These are phyloP conservation scores for Apiospora phragmitis DNA, from an alignment of 2,329 filamentous ascomycete species.

Conservation along the genomic window DNA sequence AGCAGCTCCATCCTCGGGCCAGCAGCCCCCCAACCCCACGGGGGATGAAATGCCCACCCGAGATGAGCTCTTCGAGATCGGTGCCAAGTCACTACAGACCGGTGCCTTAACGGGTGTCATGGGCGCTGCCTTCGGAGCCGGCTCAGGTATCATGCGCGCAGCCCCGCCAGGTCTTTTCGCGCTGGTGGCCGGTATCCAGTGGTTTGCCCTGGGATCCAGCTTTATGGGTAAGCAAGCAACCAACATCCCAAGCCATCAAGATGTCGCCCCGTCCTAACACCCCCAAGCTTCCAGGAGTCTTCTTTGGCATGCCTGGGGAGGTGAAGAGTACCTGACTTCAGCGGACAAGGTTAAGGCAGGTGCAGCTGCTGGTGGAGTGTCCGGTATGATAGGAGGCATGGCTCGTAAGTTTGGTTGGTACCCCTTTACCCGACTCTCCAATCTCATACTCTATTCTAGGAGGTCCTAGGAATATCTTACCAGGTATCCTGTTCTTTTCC, in stretches of 20 bases:
- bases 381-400: slow-evolving; percentile 61
- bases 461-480: slow-evolving; percentile 53
- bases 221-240: slow-evolving; percentile 68
- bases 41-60: slow-evolving; percentile 24
- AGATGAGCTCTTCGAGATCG: slow-evolving; percentile 27
- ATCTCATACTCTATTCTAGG: slow-evolving; percentile 35
- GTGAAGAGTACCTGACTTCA: slow-evolving; percentile 52
- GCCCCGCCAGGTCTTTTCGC: slow-evolving; percentile 70
- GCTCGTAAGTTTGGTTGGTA: slow-evolving; percentile 43
- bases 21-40: not conserved
- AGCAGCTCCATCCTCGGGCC: not conserved
- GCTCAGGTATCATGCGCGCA: slow-evolving; percentile 70
- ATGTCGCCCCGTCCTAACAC: not conserved
- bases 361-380: slow-evolving; percentile 68
- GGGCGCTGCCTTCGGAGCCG: slow-evolving; percentile 66
- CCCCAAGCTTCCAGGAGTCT: slow-evolving; percentile 49
- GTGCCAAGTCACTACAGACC: slow-evolving; percentile 27
- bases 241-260: not conserved
- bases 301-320: slow-evolving; percentile 48
- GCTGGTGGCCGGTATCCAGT: slow-evolving; percentile 73
- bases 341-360: slow-evolving; percentile 67
- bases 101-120: slow-evolving; percentile 45
- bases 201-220: slow-evolving; percentile 73
- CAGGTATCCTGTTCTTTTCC: slow-evolving; percentile 51
- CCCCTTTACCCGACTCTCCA: slow-evolving; percentile 5